Percentiles rank a stretch among this genome's conserved stretches.
These are phyloP conservation scores for Dissophora ornata DNA, from an alignment of 192 early-diverging fungal genomes.

Conservation along the genomic window DNA sequence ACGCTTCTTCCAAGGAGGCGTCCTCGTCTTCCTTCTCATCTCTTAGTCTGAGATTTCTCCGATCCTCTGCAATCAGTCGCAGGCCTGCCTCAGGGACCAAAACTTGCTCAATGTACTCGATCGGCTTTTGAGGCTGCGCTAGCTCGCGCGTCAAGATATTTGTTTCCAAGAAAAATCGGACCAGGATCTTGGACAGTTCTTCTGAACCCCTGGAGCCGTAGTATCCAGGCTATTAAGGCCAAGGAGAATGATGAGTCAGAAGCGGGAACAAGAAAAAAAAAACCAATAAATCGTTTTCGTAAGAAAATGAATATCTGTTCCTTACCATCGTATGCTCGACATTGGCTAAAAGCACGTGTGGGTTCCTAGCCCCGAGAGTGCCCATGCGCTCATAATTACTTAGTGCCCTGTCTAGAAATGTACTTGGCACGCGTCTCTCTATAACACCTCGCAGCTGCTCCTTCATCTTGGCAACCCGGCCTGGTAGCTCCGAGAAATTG, in stretches of 20 bases:
- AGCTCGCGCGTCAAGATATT: constrained; percentile 36
- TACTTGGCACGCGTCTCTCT: constrained; percentile 25
- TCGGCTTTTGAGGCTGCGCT: constrained; percentile 56
- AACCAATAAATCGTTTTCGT: no score
- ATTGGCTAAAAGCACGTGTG: constrained; percentile 53
- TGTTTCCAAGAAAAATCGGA: constrained; percentile 44
- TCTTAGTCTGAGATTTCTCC: background rate
- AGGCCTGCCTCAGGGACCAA: constrained; percentile 62
- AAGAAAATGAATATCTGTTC: no score
- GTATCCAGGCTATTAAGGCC: constrained; percentile 58
- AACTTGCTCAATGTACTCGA: constrained; percentile 66
- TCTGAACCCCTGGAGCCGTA: constrained; percentile 64
- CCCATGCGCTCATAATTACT: constrained; percentile 54
- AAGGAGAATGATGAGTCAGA: background rate
- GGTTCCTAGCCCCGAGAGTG: constrained; percentile 53
- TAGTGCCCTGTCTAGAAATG: constrained; percentile 41
- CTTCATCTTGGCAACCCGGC: constrained; percentile 44
- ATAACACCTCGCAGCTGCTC: constrained; percentile 53
- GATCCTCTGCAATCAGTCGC: constrained; percentile 60
- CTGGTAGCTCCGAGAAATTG: constrained; percentile 43
- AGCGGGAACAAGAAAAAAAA: background rate
- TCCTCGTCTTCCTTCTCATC: background rate
- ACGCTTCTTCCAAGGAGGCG: constrained; percentile 39
- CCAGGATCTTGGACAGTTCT: constrained; percentile 47
- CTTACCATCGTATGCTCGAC: constrained; percentile 58